Evolutionary conservation across 2,329 filamentous ascomycete species (phyloP).

Genomic region (Penicillium sp.): DNA sequence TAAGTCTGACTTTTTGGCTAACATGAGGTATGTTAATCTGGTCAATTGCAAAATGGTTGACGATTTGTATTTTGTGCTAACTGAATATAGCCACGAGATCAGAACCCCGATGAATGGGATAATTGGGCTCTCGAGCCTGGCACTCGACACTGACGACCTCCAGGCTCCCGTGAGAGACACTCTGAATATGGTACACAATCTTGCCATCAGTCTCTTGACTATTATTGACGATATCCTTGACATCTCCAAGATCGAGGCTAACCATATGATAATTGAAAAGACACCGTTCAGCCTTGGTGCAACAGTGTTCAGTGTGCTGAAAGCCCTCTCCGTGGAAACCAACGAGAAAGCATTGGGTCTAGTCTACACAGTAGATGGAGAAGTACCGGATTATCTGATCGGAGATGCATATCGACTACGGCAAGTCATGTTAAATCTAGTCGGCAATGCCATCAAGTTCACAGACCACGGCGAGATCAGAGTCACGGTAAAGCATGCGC

Average conservation of each 20-base stretch:
- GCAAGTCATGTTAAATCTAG: conserved; percentile 88
- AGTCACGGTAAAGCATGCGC: conserved; percentile 64
- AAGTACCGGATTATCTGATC: conserved; percentile 83
- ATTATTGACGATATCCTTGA: conserved; percentile 74
- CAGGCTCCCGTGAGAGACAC: conserved; percentile 90
- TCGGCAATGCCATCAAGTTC: conserved; percentile 95
- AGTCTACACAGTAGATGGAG: conserved; percentile 79
- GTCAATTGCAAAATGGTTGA: background rate
- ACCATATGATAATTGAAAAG: conserved; percentile 91
- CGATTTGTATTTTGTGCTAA: background rate
- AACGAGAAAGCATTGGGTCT: conserved; percentile 87
- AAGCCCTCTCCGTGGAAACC: conserved; percentile 86
- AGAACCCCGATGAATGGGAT: conserved; percentile 93
- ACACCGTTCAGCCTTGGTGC: conserved; percentile 86
- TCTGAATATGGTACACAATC: conserved; percentile 89
- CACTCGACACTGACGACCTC: conserved; percentile 80
- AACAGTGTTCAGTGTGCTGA: conserved; percentile 91
- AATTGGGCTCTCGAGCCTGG: conserved; percentile 90
- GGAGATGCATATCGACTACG: conserved; percentile 87
- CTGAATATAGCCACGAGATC: conserved; percentile 63
- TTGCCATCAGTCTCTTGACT: conserved; percentile 84
- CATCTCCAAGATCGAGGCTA: conserved; percentile 70
- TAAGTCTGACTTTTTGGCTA: conserved; percentile 90
- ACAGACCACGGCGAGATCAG: conserved; percentile 89
- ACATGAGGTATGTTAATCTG: conserved; percentile 57